phyloP scores from a whole-genome alignment of 1,284 basidiomycete species.

The Austroboletus novae-zelandiae region DNA sequence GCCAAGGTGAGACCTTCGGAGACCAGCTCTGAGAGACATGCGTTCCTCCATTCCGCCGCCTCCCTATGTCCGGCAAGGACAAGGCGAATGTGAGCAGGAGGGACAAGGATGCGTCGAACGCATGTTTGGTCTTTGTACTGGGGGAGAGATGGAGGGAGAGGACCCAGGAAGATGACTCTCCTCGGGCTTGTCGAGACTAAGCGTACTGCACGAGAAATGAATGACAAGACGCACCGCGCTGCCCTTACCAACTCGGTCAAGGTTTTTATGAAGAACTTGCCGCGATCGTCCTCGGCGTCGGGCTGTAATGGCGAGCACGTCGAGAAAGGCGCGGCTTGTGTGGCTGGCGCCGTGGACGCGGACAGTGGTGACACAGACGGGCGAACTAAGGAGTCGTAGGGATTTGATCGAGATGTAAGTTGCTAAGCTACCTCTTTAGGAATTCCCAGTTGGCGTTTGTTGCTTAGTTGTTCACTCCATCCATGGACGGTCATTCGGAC shows the following conservation, averaged over 20 bases:
- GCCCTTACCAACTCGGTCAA: constrained; percentile 94
- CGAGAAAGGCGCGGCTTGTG: constrained; percentile 81
- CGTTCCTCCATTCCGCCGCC: constrained; percentile 25
- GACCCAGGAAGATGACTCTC: constrained; percentile 87
- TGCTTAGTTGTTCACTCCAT: too few species aligned
- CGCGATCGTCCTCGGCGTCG: constrained; percentile 75
- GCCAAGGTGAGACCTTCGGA: constrained; percentile 9
- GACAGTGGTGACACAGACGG: constrained; percentile 42
- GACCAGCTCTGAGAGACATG: constrained; percentile 20
- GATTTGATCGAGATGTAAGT: too few species aligned
- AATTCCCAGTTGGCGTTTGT: too few species aligned
- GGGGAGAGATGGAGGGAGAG: constrained; percentile 82
- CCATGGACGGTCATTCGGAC: too few species aligned
- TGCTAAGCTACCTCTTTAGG: too few species aligned
- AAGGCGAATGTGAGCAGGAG: constrained; percentile 60
- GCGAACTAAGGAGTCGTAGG: too few species aligned
- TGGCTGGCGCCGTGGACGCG: constrained; percentile 75
- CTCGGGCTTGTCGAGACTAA: constrained; percentile 51
- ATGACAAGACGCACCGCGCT: constrained; percentile 68
- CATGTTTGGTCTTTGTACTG: constrained; percentile 85
- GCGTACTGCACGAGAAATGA: background rate
- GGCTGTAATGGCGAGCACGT: constrained; percentile 71
- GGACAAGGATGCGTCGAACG: constrained; percentile 70
- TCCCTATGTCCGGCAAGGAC: constrained; percentile 39
- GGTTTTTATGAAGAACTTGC: constrained; percentile 79